A percentile compares a stretch with the other conserved stretches of the same genome.
These are phyloP conservation scores for Termitomyces sp. DNA, from an alignment of 768 basidiomycete species.

Conservation along the genomic window DNA sequence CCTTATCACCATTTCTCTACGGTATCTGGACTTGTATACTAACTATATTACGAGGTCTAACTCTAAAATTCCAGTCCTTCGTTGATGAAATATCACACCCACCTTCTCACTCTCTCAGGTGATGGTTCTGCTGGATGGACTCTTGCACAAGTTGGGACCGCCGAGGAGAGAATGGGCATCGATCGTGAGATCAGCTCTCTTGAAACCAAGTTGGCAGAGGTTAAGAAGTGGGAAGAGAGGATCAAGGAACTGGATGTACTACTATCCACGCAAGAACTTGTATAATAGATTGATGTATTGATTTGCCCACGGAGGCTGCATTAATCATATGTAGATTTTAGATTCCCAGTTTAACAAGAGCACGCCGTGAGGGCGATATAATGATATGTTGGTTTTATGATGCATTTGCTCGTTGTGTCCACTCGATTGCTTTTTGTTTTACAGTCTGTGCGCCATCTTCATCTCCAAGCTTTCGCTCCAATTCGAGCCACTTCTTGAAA, in stretches of 20 bases:
- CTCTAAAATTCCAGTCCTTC: slow-evolving; percentile 65
- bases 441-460: slow-evolving; percentile 77
- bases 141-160: slow-evolving; percentile 65
- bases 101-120: slow-evolving; percentile 75
- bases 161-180: slow-evolving; percentile 70
- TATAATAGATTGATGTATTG: slow-evolving; percentile 5
- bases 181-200: slow-evolving; percentile 70
- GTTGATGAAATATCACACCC: slow-evolving; percentile 85
- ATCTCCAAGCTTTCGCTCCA: slow-evolving; percentile 85
- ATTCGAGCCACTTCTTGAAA: slow-evolving; percentile 96
- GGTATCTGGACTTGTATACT: slow-evolving; percentile 34
- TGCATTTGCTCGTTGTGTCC: slow-evolving; percentile 67
- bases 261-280: slow-evolving; percentile 42
- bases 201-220: slow-evolving; percentile 66
- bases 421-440: slow-evolving; percentile 88
- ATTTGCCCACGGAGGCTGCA: neutral
- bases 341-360: neutral
- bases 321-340: neutral
- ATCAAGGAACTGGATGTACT: slow-evolving; percentile 60
- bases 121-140: slow-evolving; percentile 72
- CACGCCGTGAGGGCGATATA: neutral
- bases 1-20: slow-evolving; percentile 87
- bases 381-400: slow-evolving; percentile 18
- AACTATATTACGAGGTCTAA: neutral
- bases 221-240: slow-evolving; percentile 68